phyloP scores from a whole-genome alignment of 2,329 filamentous ascomycete genomes.

The Pseudovirgaria hyperparasitica region DNA sequence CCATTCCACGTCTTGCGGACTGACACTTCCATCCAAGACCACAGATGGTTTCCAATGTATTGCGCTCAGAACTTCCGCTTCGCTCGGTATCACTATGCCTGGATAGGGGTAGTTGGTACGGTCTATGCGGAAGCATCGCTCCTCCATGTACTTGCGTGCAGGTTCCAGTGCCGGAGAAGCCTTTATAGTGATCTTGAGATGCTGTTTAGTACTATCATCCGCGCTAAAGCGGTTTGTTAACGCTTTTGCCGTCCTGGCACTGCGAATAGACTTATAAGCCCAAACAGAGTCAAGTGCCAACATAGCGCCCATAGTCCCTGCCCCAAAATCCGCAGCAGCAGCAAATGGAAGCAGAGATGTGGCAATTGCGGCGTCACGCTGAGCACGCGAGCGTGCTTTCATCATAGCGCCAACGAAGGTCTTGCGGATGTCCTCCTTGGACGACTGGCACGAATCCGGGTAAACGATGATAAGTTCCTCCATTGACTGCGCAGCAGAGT shows the following conservation, averaged over 20 bases:
- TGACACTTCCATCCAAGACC: slow-evolving; percentile 23
- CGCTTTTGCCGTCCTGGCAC: slow-evolving; percentile 21
- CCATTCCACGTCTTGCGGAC: too few relatives aligned
- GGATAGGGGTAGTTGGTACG: slow-evolving; percentile 17
- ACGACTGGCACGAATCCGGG: slow-evolving; percentile 12
- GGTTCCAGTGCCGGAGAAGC: slow-evolving; percentile 20
- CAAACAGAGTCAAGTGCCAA: slow-evolving; percentile 15
- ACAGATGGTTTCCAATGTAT: slow-evolving; percentile 23
- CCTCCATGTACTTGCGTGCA: slow-evolving; percentile 21
- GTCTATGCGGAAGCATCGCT: slow-evolving; percentile 20
- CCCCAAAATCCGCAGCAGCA: slow-evolving; percentile 13
- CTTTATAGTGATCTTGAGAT: slow-evolving; percentile 19
- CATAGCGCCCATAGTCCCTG: slow-evolving; percentile 15
- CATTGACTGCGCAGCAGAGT: too few relatives aligned
- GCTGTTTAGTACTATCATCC: slow-evolving; percentile 11
- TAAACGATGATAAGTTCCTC: slow-evolving; percentile 24
- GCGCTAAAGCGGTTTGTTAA: slow-evolving; percentile 21
- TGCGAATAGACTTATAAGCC: slow-evolving; percentile 27
- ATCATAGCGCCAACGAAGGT: slow-evolving; percentile 25
- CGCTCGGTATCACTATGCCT: slow-evolving; percentile 15
- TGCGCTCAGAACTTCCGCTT: slow-evolving; percentile 23
- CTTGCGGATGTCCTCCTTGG: slow-evolving; percentile 15
- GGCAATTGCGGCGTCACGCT: slow-evolving; percentile 23
- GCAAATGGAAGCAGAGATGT: slow-evolving; percentile 21
- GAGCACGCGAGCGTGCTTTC: slow-evolving; percentile 22